These are phyloP conservation scores for Cerrena zonata DNA, from an alignment of 1,284 basidiomycete genomes.

Conservation along the genomic window DNA sequence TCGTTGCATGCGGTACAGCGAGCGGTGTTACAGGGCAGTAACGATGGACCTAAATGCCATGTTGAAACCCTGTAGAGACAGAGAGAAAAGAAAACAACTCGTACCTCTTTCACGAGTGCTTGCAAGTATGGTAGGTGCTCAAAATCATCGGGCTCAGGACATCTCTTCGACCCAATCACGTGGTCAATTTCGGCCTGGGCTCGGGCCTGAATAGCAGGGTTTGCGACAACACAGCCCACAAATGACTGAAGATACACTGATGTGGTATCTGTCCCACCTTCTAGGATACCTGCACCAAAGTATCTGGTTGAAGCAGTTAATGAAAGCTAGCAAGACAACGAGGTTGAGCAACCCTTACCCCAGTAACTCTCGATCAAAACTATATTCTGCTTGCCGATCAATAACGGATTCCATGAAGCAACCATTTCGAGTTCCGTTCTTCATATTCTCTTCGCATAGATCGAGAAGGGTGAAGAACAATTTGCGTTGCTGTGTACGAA, in stretches of 20 bases:
- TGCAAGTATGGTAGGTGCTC: conserved; percentile 29
- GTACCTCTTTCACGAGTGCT: conserved; percentile 33
- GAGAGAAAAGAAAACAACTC: background rate
- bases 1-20: conserved; percentile 15
- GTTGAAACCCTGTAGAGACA: background rate
- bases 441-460: conserved; percentile 12
- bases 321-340: background rate
- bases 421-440: conserved; percentile 15
- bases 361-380: background rate
- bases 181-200: conserved; percentile 33
- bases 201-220: conserved; percentile 26
- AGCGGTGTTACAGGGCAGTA: conserved; percentile 15
- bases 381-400: conserved; percentile 1
- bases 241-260: conserved; percentile 23
- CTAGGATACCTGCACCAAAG: conserved; percentile 9
- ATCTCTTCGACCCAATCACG: conserved; percentile 27
- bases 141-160: conserved; percentile 30
- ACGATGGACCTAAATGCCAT: conserved; percentile 10
- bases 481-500: conserved; percentile 15
- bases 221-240: conserved; percentile 22
- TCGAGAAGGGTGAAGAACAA: conserved; percentile 18
- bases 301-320: background rate
- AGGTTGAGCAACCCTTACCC: background rate
- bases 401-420: conserved; percentile 18
- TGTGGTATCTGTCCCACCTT: conserved; percentile 26